phyloP scores from a whole-genome alignment of 768 basidiomycete species.

The Sarcomyxa edulis region DNA sequence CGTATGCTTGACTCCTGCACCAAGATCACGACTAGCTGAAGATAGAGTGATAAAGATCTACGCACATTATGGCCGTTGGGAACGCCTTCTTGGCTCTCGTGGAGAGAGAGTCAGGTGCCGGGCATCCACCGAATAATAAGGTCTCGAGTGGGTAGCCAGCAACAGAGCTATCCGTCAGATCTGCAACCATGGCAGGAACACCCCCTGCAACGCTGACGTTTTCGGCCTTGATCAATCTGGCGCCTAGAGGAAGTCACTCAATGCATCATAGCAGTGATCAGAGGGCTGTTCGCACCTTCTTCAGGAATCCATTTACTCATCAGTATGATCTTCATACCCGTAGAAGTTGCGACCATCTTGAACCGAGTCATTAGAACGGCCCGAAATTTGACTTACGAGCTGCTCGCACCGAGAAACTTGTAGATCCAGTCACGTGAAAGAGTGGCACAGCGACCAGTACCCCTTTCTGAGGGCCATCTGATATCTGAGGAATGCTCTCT shows the following conservation, averaged over 20 bases:
- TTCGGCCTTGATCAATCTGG: conserved; percentile 38
- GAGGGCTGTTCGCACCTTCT: conserved; percentile 27
- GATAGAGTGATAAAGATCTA: background rate
- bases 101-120: conserved; percentile 30
- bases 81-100: conserved; percentile 27
- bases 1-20: conserved; percentile 35
- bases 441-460: conserved; percentile 48
- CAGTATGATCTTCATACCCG: conserved; percentile 40
- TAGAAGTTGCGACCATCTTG: conserved; percentile 35
- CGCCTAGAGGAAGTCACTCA: background rate
- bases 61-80: conserved; percentile 24
- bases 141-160: conserved; percentile 29
- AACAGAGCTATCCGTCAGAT: conserved; percentile 39
- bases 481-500: conserved; percentile 24
- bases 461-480: conserved; percentile 34
- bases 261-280: conserved; percentile 4
- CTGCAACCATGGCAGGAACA: conserved; percentile 52
- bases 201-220: conserved; percentile 40
- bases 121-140: conserved; percentile 37
- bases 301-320: conserved; percentile 47
- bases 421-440: conserved; percentile 52
- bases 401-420: conserved; percentile 17
- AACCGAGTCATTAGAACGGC: conserved; percentile 8
- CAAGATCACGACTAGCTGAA: conserved; percentile 1
- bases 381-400: background rate